phyloP scores from a whole-genome alignment of 2,329 filamentous ascomycete genomes.

The Venturia oleaginea region DNA sequence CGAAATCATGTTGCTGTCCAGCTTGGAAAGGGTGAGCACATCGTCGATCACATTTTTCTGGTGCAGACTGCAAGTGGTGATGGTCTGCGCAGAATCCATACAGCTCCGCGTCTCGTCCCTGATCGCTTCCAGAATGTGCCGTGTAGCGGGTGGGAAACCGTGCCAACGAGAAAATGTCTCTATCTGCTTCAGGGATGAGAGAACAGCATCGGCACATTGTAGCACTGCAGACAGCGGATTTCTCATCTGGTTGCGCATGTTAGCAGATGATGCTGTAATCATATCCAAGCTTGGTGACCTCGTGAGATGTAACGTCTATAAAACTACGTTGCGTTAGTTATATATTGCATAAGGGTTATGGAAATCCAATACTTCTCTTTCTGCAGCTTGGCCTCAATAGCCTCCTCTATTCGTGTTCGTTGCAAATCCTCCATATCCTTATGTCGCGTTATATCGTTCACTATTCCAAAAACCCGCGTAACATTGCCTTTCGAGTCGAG shows the following conservation, averaged over 20 bases:
- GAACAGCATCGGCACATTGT: conserved; percentile 9
- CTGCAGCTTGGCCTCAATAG: conserved; percentile 11
- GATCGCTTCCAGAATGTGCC: not conserved
- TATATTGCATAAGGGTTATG: too few relatives aligned
- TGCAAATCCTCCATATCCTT: conserved; percentile 21
- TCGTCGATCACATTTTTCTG: conserved; percentile 34
- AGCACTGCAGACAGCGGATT: conserved; percentile 16
- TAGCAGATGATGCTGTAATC: not conserved
- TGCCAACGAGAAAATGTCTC: conserved; percentile 3
- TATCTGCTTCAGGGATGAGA: not conserved
- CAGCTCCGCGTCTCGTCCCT: conserved; percentile 19
- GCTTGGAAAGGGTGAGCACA: conserved; percentile 12
- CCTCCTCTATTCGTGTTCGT: conserved; percentile 2
- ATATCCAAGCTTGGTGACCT: not conserved
- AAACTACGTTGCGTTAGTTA: conserved; percentile 15
- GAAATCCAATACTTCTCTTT: conserved; percentile 2
- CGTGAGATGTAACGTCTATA: conserved; percentile 17
- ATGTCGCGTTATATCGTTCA: conserved; percentile 25
- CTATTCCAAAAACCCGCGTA: conserved; percentile 24
- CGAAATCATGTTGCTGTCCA: conserved; percentile 12
- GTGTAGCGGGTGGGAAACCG: not conserved
- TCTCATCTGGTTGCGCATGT: conserved; percentile 16
- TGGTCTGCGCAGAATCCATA: conserved; percentile 26
- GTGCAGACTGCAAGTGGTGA: conserved; percentile 37
- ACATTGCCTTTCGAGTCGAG: conserved; percentile 14